Base-by-base conservation (phyloP, 2,329 filamentous ascomycete species). In the Fusarium clavum region DNA sequence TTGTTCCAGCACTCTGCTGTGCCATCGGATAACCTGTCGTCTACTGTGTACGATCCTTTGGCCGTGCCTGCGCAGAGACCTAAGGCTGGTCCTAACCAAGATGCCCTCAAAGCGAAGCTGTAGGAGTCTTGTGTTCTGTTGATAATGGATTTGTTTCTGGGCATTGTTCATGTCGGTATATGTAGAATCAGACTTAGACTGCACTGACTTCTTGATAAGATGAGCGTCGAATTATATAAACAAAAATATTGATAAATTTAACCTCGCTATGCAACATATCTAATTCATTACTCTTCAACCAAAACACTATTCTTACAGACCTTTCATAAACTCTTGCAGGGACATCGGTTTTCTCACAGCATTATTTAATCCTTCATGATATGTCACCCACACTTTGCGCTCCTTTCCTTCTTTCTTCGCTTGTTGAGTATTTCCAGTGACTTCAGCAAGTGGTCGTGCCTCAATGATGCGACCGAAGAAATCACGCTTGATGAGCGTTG, bases 281-380 rank as follows among this genome's bases (percentile, higher is more conserved):
- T 59, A 27, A 43, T 49, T 48, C 51, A 27, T 30, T 47, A 32
- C 22, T 8, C 12, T 32, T 29, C 24, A 27, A 27, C 30, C 10
- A 9, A 16, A n/a, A 29, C 20, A 7, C 10, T 30, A 12, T 8
- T 38, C 27, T 62, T 79, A 92, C 61, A 94, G 76, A 5, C 88
- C 90, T 59, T 83, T 85, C 84, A 97, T 81, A 74, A 98, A 87
- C 79, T 97, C 94, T 66, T 88, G 86, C 78, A 97, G 79, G 11
- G 92, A 92, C 67, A 98, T 90, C 4, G 94, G 93, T 79, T 97
- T 97, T 79, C 92, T 87, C 65, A 98, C 94, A 13, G 94, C 94
- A 84, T 98, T 97, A 59, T 94, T 96, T 77, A 94, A 90, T 0
- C 94, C 94, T 81, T 98, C 94, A 75, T 97, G 90, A 79, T 90